Conservation (phyloP, 768 basidiomycete species). For the Suillus subalutaceus region DNA sequence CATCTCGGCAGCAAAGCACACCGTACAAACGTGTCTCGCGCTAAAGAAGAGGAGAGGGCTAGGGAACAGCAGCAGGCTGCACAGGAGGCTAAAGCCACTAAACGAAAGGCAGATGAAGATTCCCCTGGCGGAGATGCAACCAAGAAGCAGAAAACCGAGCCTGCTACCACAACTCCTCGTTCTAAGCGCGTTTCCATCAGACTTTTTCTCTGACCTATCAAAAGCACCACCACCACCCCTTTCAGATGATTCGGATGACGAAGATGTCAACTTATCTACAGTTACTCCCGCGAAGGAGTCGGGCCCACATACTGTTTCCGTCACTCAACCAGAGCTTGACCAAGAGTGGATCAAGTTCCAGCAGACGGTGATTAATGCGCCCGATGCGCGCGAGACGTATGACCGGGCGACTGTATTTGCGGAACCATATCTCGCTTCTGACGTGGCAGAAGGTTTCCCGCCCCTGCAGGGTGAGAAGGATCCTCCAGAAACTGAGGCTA, state of each 20-base stretch:
- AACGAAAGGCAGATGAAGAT: conserved; percentile 34
- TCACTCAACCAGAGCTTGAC: conserved; percentile 48
- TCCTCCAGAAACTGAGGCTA: conserved; percentile 3
- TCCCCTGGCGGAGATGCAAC: conserved; percentile 30
- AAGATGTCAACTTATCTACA: conserved; percentile 33
- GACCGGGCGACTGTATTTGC: conserved; percentile 71
- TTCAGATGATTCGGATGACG: conserved; percentile 45
- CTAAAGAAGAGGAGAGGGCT: conserved; percentile 56
- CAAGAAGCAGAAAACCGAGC: conserved; percentile 34
- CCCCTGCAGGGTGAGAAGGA: conserved; percentile 11
- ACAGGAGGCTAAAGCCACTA: conserved; percentile 40
- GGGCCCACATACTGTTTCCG: not conserved
- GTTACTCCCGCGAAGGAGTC: conserved; percentile 12
- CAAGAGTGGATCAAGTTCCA: conserved; percentile 78
- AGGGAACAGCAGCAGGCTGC: conserved; percentile 40
- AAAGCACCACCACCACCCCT: conserved; percentile 44
- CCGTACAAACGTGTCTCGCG: conserved; percentile 62
- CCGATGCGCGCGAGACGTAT: conserved; percentile 52
- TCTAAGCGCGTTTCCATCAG: conserved; percentile 50
- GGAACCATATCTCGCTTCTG: conserved; percentile 61
- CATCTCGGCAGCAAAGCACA: conserved; percentile 83
- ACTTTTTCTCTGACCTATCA: conserved; percentile 84
- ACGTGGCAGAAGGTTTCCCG: conserved; percentile 54
- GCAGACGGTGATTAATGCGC: conserved; percentile 54
- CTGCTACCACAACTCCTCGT: conserved; percentile 14